Percentiles rank a stretch among this genome's conserved stretches.
Evolutionary conservation across 1,139 yeast genomes (phyloP).

Genomic region (Hyphopichia wangnamkhiaoensis): DNA sequence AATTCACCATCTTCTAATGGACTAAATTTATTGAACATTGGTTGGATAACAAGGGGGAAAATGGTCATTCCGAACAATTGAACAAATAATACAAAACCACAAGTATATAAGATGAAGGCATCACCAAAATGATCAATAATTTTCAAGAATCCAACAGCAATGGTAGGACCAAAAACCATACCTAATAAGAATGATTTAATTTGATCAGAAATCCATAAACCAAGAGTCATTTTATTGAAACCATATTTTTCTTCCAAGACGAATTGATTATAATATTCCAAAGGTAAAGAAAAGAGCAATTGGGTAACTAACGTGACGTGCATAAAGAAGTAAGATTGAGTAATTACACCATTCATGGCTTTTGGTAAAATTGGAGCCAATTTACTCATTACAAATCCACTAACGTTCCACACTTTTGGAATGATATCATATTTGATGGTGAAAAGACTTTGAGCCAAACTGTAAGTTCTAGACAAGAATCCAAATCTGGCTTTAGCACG

Average conservation of each 20-base stretch:
- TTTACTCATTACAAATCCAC: conserved; percentile 42
- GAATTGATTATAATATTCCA: conserved; percentile 74
- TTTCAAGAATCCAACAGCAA: conserved; percentile 73
- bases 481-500: conserved; percentile 79
- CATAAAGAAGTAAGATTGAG: conserved; percentile 69
- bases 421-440: conserved; percentile 62
- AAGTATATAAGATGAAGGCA: conserved; percentile 74
- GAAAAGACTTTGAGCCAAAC: conserved; percentile 56
- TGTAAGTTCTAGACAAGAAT: conserved; percentile 53
- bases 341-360: conserved; percentile 54
- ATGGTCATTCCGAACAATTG: conserved; percentile 75
- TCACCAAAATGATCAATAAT: conserved; percentile 81
- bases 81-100: conserved; percentile 67
- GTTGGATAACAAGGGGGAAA: conserved; percentile 83
- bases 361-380: conserved; percentile 39
- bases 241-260: conserved; percentile 92
- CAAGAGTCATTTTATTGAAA: conserved; percentile 78
- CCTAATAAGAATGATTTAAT: conserved; percentile 60
- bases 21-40: conserved; percentile 85
- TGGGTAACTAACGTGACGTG: conserved; percentile 27
- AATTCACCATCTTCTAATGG: conserved; percentile 91
- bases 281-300: conserved; percentile 57
- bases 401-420: conserved; percentile 67
- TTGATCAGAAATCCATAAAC: conserved; percentile 71
- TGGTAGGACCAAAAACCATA: conserved; percentile 66